These are phyloP conservation scores for Fusarium sp. DNA, from an alignment of 2,329 filamentous ascomycete genomes.

Conservation along the genomic window DNA sequence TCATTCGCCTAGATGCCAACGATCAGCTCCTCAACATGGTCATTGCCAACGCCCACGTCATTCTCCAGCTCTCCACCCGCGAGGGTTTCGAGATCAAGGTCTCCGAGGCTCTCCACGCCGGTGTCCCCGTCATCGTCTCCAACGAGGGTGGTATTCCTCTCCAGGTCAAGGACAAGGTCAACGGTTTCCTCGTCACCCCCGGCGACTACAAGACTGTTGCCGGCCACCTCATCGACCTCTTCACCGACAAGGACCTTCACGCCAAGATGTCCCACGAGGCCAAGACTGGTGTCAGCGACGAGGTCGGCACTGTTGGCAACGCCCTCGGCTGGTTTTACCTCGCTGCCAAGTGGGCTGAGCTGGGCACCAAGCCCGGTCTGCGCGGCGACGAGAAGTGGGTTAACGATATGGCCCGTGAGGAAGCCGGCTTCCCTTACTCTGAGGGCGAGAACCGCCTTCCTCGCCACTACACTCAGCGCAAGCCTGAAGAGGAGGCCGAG, in stretches of 20 bases:
- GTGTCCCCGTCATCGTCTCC: constrained; percentile 80
- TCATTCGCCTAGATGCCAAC: constrained; percentile 80
- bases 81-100: constrained; percentile 92
- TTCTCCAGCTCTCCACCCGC: constrained; percentile 81
- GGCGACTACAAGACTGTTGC: constrained; percentile 78
- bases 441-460: constrained; percentile 71
- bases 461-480: constrained; percentile 41
- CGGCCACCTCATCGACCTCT: constrained; percentile 71
- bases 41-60: constrained; percentile 76
- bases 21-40: constrained; percentile 85
- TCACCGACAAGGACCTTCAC: constrained; percentile 73
- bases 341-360: constrained; percentile 71
- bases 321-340: constrained; percentile 81
- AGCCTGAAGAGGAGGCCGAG: constrained; percentile 15
- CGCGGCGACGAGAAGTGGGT: constrained; percentile 63
- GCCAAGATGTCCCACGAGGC: constrained; percentile 74
- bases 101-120: constrained; percentile 83
- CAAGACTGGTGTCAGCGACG: constrained; percentile 76
- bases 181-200: constrained; percentile 78
- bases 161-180: constrained; percentile 77
- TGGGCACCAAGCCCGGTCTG: constrained; percentile 59
- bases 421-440: constrained; percentile 68
- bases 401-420: constrained; percentile 56
- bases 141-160: constrained; percentile 82
- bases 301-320: constrained; percentile 85